Evolutionary conservation across 257 asterid species (phyloP), one percentile per base, ranked within the genome.

Genomic region (Solanum raphanifolium): DNA sequence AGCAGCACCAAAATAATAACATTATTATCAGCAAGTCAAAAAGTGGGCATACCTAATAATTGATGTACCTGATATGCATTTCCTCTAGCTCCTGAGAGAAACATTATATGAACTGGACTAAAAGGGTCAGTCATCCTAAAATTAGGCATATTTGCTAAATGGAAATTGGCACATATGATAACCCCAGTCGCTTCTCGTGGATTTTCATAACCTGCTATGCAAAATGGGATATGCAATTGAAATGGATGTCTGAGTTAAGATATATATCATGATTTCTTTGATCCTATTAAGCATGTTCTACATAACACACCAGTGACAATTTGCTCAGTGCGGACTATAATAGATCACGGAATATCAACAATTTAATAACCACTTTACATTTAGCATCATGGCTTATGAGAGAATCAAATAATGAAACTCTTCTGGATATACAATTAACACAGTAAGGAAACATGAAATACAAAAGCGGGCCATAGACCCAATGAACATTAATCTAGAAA

Each of bases 391-490:
- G 86, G 71, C 34, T 48, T 48, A 82, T 82, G 69, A 18, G 69
- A 29, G 13, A 20, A 52, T 48, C 21, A 48, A 82, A 31, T 29
- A 48, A 82, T 82, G 69, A 48, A 82, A 82, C 86, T 48, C 71
- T 82, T 82, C 71, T 52, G 21, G 38, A 41, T 48, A 82, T 31
- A 83, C 69, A 39, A 71, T 46, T n/a, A 78, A 78, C 35, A 79
- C 32, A 7, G 83, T 78, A 43, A 60, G 88, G 87, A 90, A 89
- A 69, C 62, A 25, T 76, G 23, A 46, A 82, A 82, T 86, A 85
- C 66, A 88, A 65, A 60, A 58, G 86, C 23, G 32, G 68, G 72
- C 87, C 82, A 86, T 83, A 82, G 75, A 65, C 35, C 86, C 86
- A 48, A 74, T 25, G 75, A 91, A 72, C 29, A 34, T 18, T 76